Evolutionary conservation across 2,329 filamentous ascomycete species (phyloP).

Genomic region (Diplodia intermedia): DNA sequence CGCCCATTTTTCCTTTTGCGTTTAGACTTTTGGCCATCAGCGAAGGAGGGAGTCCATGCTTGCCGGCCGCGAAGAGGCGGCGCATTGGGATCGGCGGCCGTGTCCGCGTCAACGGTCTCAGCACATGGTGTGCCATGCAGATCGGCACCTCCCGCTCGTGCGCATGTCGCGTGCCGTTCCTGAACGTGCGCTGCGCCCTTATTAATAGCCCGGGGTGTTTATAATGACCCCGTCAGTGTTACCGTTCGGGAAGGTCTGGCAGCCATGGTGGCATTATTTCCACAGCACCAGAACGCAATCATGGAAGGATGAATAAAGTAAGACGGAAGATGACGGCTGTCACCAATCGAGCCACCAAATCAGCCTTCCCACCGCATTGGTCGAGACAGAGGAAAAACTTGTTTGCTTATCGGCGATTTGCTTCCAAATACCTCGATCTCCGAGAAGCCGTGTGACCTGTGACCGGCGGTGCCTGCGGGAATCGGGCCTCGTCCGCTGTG

Average conservation of each 20-base stretch:
- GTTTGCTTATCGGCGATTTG: slow-evolving; percentile 4
- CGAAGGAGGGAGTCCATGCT: not conserved
- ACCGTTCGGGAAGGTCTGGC: not conserved
- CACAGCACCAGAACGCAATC: not conserved
- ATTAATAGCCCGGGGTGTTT: not conserved
- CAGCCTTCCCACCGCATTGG: not conserved
- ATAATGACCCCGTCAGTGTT: not conserved
- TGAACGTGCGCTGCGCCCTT: not conserved
- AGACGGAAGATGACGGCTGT: not conserved
- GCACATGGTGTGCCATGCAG: not conserved
- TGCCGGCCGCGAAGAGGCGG: not conserved
- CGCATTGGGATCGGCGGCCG: slow-evolving; percentile 14
- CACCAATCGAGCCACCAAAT: not conserved
- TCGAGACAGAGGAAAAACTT: not conserved
- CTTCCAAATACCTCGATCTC: not conserved
- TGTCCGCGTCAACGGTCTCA: slow-evolving; percentile 23
- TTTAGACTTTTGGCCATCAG: not conserved
- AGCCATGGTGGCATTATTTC: not conserved
- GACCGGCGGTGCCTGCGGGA: not conserved
- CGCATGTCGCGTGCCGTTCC: not conserved
- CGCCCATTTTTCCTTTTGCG: not conserved
- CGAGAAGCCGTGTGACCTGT: not conserved
- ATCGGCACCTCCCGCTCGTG: slow-evolving; percentile 3
- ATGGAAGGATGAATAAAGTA: too few species aligned
- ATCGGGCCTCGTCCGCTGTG: not conserved